Evolutionary conservation across 2,329 filamentous ascomycete genomes (phyloP).

Genomic region (Ascosphaera aggregata): DNA sequence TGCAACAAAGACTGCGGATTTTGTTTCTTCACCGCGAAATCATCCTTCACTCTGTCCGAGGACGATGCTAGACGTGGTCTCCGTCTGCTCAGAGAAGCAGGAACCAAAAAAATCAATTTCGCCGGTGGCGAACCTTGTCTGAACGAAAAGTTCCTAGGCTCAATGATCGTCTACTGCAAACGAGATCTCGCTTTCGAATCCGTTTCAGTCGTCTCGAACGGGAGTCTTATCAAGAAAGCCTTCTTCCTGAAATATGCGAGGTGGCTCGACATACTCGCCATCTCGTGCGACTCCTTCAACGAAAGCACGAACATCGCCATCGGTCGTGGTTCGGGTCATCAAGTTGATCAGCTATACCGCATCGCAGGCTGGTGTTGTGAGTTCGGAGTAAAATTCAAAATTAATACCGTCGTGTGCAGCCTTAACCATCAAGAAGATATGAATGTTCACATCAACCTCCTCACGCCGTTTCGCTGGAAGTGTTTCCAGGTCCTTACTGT

Average conservation of each 20-base stretch:
- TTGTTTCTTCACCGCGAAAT: constrained; percentile 33
- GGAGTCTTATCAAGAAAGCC: constrained; percentile 21
- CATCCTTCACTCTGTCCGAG: constrained; percentile 20
- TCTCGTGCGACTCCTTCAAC: constrained; percentile 32
- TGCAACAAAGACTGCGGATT: constrained; percentile 29
- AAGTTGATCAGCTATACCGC: constrained; percentile 21
- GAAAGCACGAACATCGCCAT: constrained; percentile 27
- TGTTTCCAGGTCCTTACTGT: constrained; percentile 31
- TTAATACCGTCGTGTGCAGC: constrained; percentile 31
- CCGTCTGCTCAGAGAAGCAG: constrained; percentile 22
- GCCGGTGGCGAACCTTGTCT: constrained; percentile 33
- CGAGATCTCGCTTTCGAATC: constrained; percentile 25
- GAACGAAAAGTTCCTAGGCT: constrained; percentile 21
- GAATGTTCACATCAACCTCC: constrained; percentile 14
- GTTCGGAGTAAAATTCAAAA: constrained; percentile 30
- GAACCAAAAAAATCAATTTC: constrained; percentile 33
- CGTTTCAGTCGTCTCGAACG: constrained; percentile 31
- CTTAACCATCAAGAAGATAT: constrained; percentile 29
- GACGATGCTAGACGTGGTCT: constrained; percentile 23
- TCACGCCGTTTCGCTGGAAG: constrained; percentile 31
- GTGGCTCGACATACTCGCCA: constrained; percentile 31
- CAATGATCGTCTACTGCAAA: constrained; percentile 26
- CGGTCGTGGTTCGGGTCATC: constrained; percentile 26
- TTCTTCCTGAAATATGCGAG: constrained; percentile 21
- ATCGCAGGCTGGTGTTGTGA: constrained; percentile 24